These are phyloP conservation scores for Mortierella antarctica DNA, from an alignment of 192 early-diverging fungal species.

Conservation along the genomic window DNA sequence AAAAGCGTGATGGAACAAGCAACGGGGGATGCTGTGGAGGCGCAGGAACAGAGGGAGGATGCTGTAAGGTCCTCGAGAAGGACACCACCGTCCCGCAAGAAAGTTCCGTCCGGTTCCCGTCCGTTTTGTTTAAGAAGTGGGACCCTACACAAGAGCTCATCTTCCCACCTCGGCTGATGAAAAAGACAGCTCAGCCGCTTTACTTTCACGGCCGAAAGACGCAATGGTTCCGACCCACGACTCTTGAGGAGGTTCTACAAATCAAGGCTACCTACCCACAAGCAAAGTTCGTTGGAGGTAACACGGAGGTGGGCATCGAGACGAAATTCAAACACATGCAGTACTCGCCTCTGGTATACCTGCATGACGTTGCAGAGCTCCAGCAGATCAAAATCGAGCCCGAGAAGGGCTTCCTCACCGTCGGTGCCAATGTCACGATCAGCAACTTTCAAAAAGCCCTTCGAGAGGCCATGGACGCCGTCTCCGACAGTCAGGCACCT, in stretches of 20 bases:
- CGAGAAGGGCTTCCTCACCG: slow-evolving; percentile 47
- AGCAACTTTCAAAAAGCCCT: slow-evolving; percentile 66
- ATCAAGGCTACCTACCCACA: slow-evolving; percentile 66
- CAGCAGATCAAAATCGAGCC: slow-evolving; percentile 54
- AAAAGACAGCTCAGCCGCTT: slow-evolving; percentile 60
- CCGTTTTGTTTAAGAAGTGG: slow-evolving; percentile 65
- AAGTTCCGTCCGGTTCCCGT: slow-evolving; percentile 46
- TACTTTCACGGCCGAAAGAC: slow-evolving; percentile 61
- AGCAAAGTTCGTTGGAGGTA: slow-evolving; percentile 84
- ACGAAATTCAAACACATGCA: slow-evolving; percentile 76
- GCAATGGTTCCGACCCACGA: slow-evolving; percentile 72
- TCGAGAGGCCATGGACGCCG: slow-evolving; percentile 50
- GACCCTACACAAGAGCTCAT: slow-evolving; percentile 73
- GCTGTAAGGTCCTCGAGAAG: slow-evolving; percentile 57
- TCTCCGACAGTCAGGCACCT: slow-evolving; percentile 57
- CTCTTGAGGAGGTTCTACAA: slow-evolving; percentile 61
- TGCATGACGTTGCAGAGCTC: slow-evolving; percentile 78
- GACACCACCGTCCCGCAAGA: slow-evolving; percentile 43
- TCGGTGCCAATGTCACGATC: slow-evolving; percentile 78
- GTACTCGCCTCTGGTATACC: slow-evolving; percentile 72
- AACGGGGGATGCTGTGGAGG: slow-evolving; percentile 46
- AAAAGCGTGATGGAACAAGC: slow-evolving; percentile 10
- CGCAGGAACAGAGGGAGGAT: slow-evolving; percentile 57
- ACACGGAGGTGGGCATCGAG: slow-evolving; percentile 87
- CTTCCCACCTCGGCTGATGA: slow-evolving; percentile 74